These are phyloP conservation scores for Malbranchea cinnamomea DNA, from an alignment of 2,329 filamentous ascomycete species.

Conservation along the genomic window DNA sequence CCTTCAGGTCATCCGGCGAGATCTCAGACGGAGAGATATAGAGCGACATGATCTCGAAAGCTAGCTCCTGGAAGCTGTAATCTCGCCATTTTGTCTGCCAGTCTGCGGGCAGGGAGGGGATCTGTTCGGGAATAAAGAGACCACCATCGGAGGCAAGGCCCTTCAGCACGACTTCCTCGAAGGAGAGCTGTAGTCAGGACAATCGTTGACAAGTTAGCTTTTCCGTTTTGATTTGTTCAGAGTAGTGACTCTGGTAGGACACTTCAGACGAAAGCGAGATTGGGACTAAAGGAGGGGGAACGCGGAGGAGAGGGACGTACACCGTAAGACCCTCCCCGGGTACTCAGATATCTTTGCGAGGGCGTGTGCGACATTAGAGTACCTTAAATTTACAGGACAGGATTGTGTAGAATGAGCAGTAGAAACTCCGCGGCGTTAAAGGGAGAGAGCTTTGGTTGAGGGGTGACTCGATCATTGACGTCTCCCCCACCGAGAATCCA, in stretches of 20 bases:
- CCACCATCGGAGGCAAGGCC: constrained; percentile 76
- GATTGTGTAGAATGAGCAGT: too few species aligned
- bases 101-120: constrained; percentile 48
- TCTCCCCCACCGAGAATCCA: too few species aligned
- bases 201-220: too few species aligned
- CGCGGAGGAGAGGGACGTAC: constrained; percentile 25
- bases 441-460: too few species aligned
- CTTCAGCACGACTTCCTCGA: constrained; percentile 82
- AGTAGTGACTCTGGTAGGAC: too few species aligned
- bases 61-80: constrained; percentile 47
- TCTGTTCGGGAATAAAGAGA: constrained; percentile 74
- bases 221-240: constrained; percentile 1
- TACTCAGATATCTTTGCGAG: constrained; percentile 48
- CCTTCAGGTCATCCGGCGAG: constrained; percentile 60
- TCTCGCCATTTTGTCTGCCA: constrained; percentile 61
- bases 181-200: constrained; percentile 54
- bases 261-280: too few species aligned
- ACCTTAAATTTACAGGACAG: too few species aligned
- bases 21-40: constrained; percentile 75
- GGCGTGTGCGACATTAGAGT: constrained; percentile 10
- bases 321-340: constrained; percentile 47
- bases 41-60: constrained; percentile 42
- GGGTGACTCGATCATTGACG: too few species aligned
- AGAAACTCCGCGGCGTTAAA: too few species aligned
- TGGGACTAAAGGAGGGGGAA: constrained; percentile 1